Conservation (phyloP, 495 filamentous ascomycete genomes). For the Lasiosphaeria ovina region DNA sequence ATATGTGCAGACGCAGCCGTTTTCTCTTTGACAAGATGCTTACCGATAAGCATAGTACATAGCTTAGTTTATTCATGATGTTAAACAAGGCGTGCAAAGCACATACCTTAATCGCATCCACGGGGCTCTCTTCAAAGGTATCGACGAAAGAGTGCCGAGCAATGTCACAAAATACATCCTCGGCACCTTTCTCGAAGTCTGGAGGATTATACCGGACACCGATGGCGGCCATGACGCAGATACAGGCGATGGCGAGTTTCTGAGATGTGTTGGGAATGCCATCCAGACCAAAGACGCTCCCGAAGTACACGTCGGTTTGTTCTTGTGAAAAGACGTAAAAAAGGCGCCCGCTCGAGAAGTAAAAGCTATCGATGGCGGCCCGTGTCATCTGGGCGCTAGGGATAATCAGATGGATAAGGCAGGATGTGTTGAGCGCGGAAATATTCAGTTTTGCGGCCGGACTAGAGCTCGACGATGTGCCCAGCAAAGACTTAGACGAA, state of each 20-base stretch:
- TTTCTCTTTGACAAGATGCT: neutral
- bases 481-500: neutral
- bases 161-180: constrained; percentile 22
- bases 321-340: constrained; percentile 30
- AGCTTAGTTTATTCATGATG: constrained; percentile 28
- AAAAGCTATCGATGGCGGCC: constrained; percentile 32
- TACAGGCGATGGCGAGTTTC: constrained; percentile 22
- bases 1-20: too few species aligned
- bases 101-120: constrained; percentile 34
- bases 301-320: constrained; percentile 19
- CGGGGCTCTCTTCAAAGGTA: constrained; percentile 24
- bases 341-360: constrained; percentile 28
- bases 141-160: constrained; percentile 22
- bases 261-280: constrained; percentile 11
- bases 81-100: constrained; percentile 33
- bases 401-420: constrained; percentile 17
- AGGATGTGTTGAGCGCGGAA: too few species aligned
- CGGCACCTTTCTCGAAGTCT: constrained; percentile 17
- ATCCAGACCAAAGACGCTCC: constrained; percentile 18
- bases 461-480: too few species aligned
- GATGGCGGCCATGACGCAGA: constrained; percentile 25
- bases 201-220: constrained; percentile 29
- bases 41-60: constrained; percentile 31
- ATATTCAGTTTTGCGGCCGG: too few species aligned
- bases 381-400: constrained; percentile 23